A percentile compares a stretch with the other conserved stretches of the same genome.
Conservation (phyloP, 2,329 filamentous ascomycete genomes). For the Chaetomium olivaceum region DNA sequence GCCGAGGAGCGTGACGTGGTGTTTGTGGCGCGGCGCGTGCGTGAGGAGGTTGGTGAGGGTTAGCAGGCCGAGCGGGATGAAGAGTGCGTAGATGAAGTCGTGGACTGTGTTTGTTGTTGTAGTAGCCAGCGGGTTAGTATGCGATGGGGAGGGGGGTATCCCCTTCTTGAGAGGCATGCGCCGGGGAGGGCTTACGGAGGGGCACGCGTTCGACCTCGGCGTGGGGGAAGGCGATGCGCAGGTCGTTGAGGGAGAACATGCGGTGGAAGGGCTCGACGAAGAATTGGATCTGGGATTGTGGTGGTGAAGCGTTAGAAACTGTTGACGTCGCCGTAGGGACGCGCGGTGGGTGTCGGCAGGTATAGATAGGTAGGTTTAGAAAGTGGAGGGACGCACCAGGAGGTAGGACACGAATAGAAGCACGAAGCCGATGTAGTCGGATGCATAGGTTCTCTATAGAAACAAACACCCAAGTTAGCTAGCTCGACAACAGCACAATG, state of each 20-base stretch:
- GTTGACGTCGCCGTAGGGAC: background rate
- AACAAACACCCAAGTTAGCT: background rate
- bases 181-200: constrained; percentile 56
- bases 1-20: constrained; percentile 81
- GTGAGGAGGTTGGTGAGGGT: constrained; percentile 63
- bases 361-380: too few relatives aligned
- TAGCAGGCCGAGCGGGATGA: constrained; percentile 68
- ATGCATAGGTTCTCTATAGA: constrained; percentile 73
- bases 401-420: constrained; percentile 69
- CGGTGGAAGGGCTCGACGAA: constrained; percentile 85
- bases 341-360: background rate
- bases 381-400: constrained; percentile 46
- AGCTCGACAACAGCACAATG: background rate
- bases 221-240: constrained; percentile 82
- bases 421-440: constrained; percentile 80
- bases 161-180: background rate
- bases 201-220: constrained; percentile 81
- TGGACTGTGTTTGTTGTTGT: constrained; percentile 48
- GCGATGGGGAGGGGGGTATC: too few relatives aligned
- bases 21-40: constrained; percentile 70
- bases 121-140: too few relatives aligned
- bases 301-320: background rate
- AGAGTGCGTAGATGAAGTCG: constrained; percentile 78
- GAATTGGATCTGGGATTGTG: constrained; percentile 57
- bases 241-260: constrained; percentile 88